These are phyloP conservation scores for Monascus ruber DNA, from an alignment of 2,329 filamentous ascomycete species.

Conservation along the genomic window DNA sequence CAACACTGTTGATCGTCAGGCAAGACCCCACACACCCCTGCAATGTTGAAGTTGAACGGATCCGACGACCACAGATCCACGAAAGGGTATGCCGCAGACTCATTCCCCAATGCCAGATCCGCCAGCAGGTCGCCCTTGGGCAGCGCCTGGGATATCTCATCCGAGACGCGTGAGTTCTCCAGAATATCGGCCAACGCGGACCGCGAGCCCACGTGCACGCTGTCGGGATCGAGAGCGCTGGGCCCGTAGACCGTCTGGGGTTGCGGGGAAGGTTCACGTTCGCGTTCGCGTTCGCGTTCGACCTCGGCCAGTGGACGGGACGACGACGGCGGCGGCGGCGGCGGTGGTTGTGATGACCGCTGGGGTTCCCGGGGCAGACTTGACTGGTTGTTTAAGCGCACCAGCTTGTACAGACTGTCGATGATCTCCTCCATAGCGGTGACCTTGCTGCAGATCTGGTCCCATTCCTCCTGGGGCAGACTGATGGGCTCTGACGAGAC, in stretches of 20 bases:
- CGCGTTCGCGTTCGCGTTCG: background rate
- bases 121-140: slow-evolving; percentile 48
- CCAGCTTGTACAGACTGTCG: slow-evolving; percentile 19
- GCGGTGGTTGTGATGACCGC: no score
- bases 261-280: slow-evolving; percentile 9
- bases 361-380: slow-evolving; percentile 10
- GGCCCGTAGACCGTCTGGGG: slow-evolving; percentile 18
- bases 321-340: background rate
- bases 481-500: slow-evolving; percentile 17
- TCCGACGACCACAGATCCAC: slow-evolving; percentile 53
- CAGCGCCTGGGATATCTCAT: slow-evolving; percentile 36
- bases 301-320: no score
- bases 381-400: slow-evolving; percentile 1
- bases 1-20: slow-evolving; percentile 44
- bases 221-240: slow-evolving; percentile 35
- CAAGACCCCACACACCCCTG: slow-evolving; percentile 44
- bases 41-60: slow-evolving; percentile 42
- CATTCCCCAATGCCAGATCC: slow-evolving; percentile 49
- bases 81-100: slow-evolving; percentile 50
- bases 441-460: slow-evolving; percentile 25
- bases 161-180: slow-evolving; percentile 32
- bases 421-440: slow-evolving; percentile 23
- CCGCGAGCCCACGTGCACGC: slow-evolving; percentile 46
- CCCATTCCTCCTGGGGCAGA: slow-evolving; percentile 23
- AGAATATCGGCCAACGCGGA: slow-evolving; percentile 48